Conservation (phyloP, 208 protist genomes). For the Naegleria fowleri region DNA sequence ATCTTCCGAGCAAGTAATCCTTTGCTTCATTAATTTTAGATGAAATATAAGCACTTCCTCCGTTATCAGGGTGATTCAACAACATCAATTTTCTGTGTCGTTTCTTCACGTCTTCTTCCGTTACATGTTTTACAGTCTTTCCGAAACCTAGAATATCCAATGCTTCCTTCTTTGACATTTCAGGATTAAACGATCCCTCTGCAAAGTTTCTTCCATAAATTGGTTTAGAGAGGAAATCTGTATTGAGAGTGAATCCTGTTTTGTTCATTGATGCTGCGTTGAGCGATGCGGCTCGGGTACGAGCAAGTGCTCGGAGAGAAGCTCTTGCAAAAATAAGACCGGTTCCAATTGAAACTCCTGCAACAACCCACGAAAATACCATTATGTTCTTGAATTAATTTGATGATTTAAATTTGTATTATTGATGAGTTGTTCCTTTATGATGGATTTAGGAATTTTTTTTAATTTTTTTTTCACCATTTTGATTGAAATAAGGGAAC, state of each 20-base stretch:
- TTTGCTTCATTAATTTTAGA: conserved; percentile 28
- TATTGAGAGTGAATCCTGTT: neutral
- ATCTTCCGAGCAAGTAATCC: neutral
- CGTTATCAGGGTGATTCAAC: conserved; percentile 21
- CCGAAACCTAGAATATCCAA: neutral
- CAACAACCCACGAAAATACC: neutral
- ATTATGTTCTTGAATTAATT: no score
- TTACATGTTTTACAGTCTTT: conserved; percentile 1
- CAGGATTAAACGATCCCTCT: neutral
- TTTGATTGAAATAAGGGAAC: neutral
- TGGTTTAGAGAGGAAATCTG: neutral
- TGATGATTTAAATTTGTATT: neutral
- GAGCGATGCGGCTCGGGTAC: neutral
- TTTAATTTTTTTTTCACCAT: neutral
- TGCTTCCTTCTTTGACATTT: conserved; percentile 20
- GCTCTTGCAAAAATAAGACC: neutral
- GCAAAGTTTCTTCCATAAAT: neutral
- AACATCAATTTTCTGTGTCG: conserved; percentile 25
- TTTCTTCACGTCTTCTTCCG: conserved; percentile 21
- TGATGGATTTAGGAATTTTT: neutral
- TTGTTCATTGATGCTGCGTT: neutral
- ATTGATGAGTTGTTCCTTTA: neutral
- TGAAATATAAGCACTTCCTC: conserved; percentile 13
- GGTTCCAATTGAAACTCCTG: neutral
- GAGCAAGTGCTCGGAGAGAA: neutral